Percentiles rank a stretch among this genome's conserved stretches.
phyloP scores from a whole-genome alignment of 495 filamentous ascomycete species.

The Xylaria intraflava region DNA sequence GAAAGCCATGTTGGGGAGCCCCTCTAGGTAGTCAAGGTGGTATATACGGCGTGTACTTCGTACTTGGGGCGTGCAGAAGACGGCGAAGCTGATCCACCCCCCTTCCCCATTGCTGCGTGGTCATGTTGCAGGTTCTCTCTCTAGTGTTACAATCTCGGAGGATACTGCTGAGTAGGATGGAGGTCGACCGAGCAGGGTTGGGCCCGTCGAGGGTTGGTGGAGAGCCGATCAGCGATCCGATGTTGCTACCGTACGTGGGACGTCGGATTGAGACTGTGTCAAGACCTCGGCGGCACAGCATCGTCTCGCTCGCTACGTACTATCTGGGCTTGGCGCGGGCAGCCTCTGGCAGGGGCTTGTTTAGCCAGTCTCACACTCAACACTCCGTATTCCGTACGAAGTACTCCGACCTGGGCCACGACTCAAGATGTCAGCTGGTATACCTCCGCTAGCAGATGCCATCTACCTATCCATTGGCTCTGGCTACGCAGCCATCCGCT shows the following conservation, averaged over 20 bases:
- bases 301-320: not conserved
- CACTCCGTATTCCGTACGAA: too few relatives aligned
- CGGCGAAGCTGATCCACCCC: slow-evolving; percentile 9
- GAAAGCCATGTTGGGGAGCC: slow-evolving; percentile 6
- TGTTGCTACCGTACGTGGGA: slow-evolving; percentile 10
- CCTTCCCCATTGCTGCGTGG: not conserved
- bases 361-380: not conserved
- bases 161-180: slow-evolving; percentile 2
- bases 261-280: slow-evolving; percentile 9
- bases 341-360: not conserved
- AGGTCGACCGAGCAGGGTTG: not conserved
- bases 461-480: too few relatives aligned
- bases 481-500: too few relatives aligned
- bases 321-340: not conserved
- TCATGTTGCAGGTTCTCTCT: too few relatives aligned
- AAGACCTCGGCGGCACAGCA: not conserved
- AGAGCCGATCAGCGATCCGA: slow-evolving; percentile 5
- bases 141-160: slow-evolving; percentile 10
- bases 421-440: too few relatives aligned
- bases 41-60: not conserved
- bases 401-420: too few relatives aligned
- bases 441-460: too few relatives aligned
- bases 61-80: not conserved
- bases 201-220: slow-evolving; percentile 3
- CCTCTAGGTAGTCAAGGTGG: slow-evolving; percentile 3